Evolutionary conservation across 1,139 yeast genomes (phyloP), one percentile per base, ranked within the genome.

Genomic region (Yamadazyma songkhlaensis): DNA sequence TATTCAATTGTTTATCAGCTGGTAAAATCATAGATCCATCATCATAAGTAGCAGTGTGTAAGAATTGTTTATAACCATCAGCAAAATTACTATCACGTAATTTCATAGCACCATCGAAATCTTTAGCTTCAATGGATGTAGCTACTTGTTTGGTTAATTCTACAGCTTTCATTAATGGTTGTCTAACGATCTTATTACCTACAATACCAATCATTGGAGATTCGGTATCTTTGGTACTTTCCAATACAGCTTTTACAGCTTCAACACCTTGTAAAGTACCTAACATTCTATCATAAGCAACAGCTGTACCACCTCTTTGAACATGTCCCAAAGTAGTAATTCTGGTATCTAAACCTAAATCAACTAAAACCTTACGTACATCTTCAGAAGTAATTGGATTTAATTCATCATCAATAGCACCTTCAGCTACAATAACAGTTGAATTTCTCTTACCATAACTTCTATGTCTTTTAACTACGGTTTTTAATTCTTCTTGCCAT

Each of bases 291-390:
- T 84, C 94, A 48, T 75, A 84, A 2, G 90, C 89, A 37, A 84
- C 90, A 9, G 94, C 92, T 31, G 86, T 76, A 51, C 94, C 94
- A 63, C 94, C 94, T 64, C 94, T 73, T 65, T 84, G 94, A 31
- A 84, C 94, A 53, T 84, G 94, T 33, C 94, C 94, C 55, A 84
- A 69, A 10, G 84, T 81, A 32, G 94, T 84, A 48, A 84, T 78
- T 61, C 90, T 74, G 6, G 94, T 84, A 58, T 84, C 94, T 41
- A 84, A 66, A 10, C 88, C 88, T 44, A 84, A 62, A 25, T 81
- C 82, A 12, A 83, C 85, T 47, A 84, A 66, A 7, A 79, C 89
- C 34, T 79, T 74, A 53, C 80, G 81, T 32, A 84, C 92, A 43
- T 80, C 79, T 20, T 78, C 74, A 25, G 85, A 68, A 4, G 84